phyloP scores from a whole-genome alignment of 495 filamentous ascomycete genomes.

The Penicilliopsis zonata region DNA sequence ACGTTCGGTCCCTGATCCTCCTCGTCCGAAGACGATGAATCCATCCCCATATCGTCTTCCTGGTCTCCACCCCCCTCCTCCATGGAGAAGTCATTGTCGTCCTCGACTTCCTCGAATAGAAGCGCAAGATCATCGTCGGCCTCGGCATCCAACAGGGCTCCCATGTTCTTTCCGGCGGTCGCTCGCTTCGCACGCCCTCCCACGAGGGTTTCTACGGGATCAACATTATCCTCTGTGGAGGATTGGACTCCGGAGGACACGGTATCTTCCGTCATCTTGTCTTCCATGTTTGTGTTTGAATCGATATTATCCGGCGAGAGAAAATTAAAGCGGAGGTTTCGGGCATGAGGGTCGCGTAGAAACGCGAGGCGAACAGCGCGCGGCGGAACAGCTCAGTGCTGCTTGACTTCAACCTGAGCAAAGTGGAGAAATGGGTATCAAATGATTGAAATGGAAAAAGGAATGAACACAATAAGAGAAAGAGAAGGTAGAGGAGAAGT shows the following conservation, averaged over 20 bases:
- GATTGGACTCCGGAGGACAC: slow-evolving; percentile 15
- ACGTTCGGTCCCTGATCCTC: slow-evolving; percentile 58
- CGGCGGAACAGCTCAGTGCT: no score
- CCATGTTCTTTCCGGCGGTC: slow-evolving; percentile 79
- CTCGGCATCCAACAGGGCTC: slow-evolving; percentile 63
- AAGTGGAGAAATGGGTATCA: no score
- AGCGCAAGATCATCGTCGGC: slow-evolving; percentile 69
- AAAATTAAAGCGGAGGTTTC: background rate
- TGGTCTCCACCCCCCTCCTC: slow-evolving; percentile 51
- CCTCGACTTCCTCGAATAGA: slow-evolving; percentile 75
- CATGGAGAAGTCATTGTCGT: slow-evolving; percentile 69
- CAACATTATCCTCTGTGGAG: slow-evolving; percentile 24
- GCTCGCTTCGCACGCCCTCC: slow-evolving; percentile 67
- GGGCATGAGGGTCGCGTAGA: background rate
- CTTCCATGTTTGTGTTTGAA: slow-evolving; percentile 6
- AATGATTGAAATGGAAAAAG: no score
- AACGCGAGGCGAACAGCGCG: slow-evolving; percentile 1
- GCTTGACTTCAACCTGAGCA: no score
- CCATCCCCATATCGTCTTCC: slow-evolving; percentile 68
- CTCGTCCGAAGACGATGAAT: slow-evolving; percentile 71
- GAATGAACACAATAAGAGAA: no score
- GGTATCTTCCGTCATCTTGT: slow-evolving; percentile 19
- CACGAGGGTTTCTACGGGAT: slow-evolving; percentile 60
- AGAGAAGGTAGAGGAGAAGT: no score
- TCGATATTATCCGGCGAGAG: slow-evolving; percentile 1